These are phyloP conservation scores for Globisporangium okanoganense DNA, from an alignment of 352 stramenopile species.

Conservation along the genomic window DNA sequence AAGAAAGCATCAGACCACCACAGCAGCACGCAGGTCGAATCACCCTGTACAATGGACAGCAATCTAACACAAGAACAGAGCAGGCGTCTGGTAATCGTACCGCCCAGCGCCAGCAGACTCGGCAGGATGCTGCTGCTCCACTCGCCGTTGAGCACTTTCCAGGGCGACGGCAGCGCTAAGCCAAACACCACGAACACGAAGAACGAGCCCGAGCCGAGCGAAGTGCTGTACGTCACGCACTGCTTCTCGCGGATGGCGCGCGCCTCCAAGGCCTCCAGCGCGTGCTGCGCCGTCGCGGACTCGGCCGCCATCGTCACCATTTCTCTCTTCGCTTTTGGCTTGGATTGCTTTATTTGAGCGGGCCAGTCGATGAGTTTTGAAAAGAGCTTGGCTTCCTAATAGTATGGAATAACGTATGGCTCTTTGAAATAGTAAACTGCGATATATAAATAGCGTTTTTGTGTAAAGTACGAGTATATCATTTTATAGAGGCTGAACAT, in stretches of 20 bases:
- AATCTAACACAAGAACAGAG: too few species aligned
- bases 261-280: conserved; percentile 56
- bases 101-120: conserved; percentile 52
- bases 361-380: background rate
- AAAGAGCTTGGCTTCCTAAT: background rate
- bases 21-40: background rate
- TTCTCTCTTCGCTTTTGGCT: background rate
- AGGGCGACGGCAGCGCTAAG: conserved; percentile 56
- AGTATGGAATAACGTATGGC: background rate
- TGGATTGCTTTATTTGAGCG: conserved; percentile 1
- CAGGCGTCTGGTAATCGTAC: conserved; percentile 11
- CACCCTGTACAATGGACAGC: background rate
- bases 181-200: conserved; percentile 37
- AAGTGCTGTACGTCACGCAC: conserved; percentile 54
- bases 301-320: background rate
- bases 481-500: background rate
- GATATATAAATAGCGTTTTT: background rate
- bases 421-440: background rate
- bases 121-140: conserved; percentile 51
- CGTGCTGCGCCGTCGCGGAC: conserved; percentile 9
- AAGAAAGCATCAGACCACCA: background rate
- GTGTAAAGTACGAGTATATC: background rate
- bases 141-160: conserved; percentile 71
- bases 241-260: conserved; percentile 62
- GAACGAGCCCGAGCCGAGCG: conserved; percentile 40